phyloP scores from a whole-genome alignment of 2,329 filamentous ascomycete genomes.

The Xylaria sp. region DNA sequence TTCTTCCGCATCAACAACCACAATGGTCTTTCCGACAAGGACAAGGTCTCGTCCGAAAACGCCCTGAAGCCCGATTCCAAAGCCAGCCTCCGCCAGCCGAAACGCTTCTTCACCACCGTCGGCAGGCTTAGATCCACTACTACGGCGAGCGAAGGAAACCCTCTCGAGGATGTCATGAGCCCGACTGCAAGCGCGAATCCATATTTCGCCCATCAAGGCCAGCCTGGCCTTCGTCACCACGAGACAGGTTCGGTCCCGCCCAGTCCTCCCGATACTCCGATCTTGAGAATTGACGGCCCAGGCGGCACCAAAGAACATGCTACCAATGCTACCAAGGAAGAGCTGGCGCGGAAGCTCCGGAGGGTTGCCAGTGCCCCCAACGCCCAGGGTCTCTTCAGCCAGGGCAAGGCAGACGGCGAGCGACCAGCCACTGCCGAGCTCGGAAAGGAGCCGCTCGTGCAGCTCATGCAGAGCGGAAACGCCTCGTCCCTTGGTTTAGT shows the following conservation, averaged over 20 bases:
- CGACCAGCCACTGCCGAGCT: slow-evolving; percentile 87
- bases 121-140: slow-evolving; percentile 90
- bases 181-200: slow-evolving; percentile 95
- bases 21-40: slow-evolving; percentile 54
- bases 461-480: slow-evolving; percentile 69
- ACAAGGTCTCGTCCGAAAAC: slow-evolving; percentile 47
- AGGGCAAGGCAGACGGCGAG: slow-evolving; percentile 65
- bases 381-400: slow-evolving; percentile 87
- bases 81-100: slow-evolving; percentile 80
- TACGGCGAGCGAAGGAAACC: slow-evolving; percentile 91
- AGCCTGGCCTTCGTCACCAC: slow-evolving; percentile 91
- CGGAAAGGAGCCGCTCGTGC: slow-evolving; percentile 80
- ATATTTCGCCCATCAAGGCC: slow-evolving; percentile 96
- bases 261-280: slow-evolving; percentile 90
- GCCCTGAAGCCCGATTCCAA: slow-evolving; percentile 69
- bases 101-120: slow-evolving; percentile 87
- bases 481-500: slow-evolving; percentile 59
- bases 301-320: slow-evolving; percentile 73
- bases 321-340: slow-evolving; percentile 87
- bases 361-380: slow-evolving; percentile 97
- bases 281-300: slow-evolving; percentile 76
- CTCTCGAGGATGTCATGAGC: slow-evolving; percentile 87
- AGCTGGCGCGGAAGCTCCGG: slow-evolving; percentile 90
- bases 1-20: slow-evolving; percentile 75
- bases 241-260: slow-evolving; percentile 93